Evolutionary conservation across 495 filamentous ascomycete genomes (phyloP), one percentile per base, ranked within the genome.

Genomic region (Aspergillus ellipticus): DNA sequence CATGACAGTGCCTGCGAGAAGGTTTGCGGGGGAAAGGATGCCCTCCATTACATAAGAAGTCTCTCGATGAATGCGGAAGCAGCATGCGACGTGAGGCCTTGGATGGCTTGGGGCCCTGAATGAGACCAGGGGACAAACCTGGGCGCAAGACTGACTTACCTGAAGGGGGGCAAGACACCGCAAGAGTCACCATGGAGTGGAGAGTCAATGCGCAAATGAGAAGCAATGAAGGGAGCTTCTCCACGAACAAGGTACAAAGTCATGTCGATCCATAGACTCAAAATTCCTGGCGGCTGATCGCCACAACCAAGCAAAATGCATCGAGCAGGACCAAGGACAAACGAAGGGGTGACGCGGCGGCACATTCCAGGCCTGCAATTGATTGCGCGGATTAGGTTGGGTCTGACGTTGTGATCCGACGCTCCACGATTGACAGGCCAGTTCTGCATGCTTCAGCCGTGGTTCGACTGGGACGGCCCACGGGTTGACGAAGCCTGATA

Each of bases 211-310:
- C 19, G 24, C n/a, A 54, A 37, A 29, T 54, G 19, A 5, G 37
- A 51, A 19, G 49, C 51, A 26, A 58, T 17, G 46, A 43, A 58
- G 5, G 31, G 33, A 15, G 35, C 11, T 39, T 39, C 10, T 39
- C 35, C 35, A n/a, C n/a, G 11, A 39, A 37, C 2, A 39, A 39
- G n/a, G 35, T 15, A n/a, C 11, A 13, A 39, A n/a, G 35, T 39
- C 11, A n/a, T 45, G 42, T 45, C 16, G 42, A 45, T 45, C 42
- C 42, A 45, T 45, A 22, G 16, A 16, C 29, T 48, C 13, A 48
- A 29, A 48, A 26, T 24, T n/a, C 22, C 22, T 11, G 22, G 17
- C 29, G 24, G 45, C 45, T 48, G 45, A 28, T 48, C 45, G 45
- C 45, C 45, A 48, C n/a, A n/a, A n/a, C 45, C 13, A 4, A 16